A percentile compares a stretch with the other conserved stretches of the same genome.
Conservation (phyloP, 1,139 yeast species). For the Kazachstania sp. region DNA sequence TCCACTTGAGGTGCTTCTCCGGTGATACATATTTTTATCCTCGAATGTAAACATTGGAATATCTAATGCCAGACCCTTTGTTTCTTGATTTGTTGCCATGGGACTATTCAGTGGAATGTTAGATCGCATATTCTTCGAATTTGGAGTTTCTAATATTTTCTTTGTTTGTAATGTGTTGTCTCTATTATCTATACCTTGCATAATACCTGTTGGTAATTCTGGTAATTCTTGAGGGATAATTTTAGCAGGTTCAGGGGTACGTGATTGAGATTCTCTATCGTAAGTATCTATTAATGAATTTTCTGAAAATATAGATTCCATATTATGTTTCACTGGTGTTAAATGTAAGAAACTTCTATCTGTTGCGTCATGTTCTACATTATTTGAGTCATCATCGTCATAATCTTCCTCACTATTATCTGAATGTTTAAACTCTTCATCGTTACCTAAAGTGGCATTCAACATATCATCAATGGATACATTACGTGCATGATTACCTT, state of each 20-base stretch:
- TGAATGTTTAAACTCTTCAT: constrained; percentile 8
- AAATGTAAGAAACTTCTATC: constrained; percentile 2
- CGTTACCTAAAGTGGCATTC: constrained; percentile 24
- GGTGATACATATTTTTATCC: background rate
- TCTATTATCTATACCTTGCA: background rate
- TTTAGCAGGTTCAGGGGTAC: background rate
- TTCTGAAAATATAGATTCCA: constrained; percentile 2
- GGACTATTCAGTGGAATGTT: constrained; percentile 3
- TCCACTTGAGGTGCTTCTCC: background rate
- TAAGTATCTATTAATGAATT: constrained; percentile 1
- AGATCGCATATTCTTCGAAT: background rate
- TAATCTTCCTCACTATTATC: constrained; percentile 6
- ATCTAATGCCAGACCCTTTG: constrained; percentile 3
- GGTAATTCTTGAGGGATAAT: background rate
- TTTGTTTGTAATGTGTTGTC: background rate
- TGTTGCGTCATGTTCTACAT: constrained; percentile 1
- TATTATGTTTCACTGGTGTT: constrained; percentile 1
- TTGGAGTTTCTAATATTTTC: background rate
- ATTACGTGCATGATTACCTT: constrained; percentile 14
- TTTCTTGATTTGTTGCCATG: background rate
- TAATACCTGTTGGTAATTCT: background rate
- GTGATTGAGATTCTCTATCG: background rate
- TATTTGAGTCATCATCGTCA: background rate
- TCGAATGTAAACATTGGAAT: background rate
- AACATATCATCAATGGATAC: constrained; percentile 26